Evolutionary conservation across 164 flowering plant species (phyloP).

Genomic region (Houttuynia cordata): DNA sequence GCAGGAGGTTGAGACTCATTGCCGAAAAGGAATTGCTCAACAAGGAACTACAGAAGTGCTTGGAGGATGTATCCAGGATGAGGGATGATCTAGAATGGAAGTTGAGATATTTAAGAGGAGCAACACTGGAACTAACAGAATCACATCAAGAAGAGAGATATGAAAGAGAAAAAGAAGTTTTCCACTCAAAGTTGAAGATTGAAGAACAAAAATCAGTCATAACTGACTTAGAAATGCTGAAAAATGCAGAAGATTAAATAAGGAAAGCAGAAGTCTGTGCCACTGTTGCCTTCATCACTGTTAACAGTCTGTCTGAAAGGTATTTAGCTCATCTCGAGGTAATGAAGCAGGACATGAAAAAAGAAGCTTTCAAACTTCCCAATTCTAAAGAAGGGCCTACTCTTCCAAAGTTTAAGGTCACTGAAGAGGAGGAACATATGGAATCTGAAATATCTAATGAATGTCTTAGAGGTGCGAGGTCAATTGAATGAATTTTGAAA

Average conservation of each 20-base stretch:
- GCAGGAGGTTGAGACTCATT: conserved; percentile 28
- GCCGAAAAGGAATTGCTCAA: conserved; percentile 67
- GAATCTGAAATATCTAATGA: conserved; percentile 9
- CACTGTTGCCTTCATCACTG: conserved; percentile 60
- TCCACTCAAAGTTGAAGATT: conserved; percentile 34
- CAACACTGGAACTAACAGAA: conserved; percentile 72
- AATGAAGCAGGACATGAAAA: conserved; percentile 24
- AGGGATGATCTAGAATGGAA: conserved; percentile 62
- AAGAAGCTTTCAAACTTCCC: conserved; percentile 22
- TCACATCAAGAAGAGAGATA: conserved; percentile 60
- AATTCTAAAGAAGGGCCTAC: conserved; percentile 18
- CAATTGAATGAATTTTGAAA: conserved; percentile 45
- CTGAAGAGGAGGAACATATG: conserved; percentile 45
- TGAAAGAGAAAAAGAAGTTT: conserved; percentile 56
- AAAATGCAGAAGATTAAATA: conserved; percentile 27
- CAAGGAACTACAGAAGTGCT: conserved; percentile 48
- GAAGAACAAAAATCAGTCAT: conserved; percentile 21
- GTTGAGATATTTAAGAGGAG: conserved; percentile 79
- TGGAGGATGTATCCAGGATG: conserved; percentile 57
- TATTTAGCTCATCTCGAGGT: conserved; percentile 19
- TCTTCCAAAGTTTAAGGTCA: conserved; percentile 21
- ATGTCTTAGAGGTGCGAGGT: conserved; percentile 32
- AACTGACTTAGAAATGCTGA: conserved; percentile 29
- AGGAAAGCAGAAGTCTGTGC: conserved; percentile 46
- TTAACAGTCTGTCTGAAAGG: conserved; percentile 49